phyloP scores from a whole-genome alignment of 73 alveolate species.

The Tetrahymena elliotti region DNA sequence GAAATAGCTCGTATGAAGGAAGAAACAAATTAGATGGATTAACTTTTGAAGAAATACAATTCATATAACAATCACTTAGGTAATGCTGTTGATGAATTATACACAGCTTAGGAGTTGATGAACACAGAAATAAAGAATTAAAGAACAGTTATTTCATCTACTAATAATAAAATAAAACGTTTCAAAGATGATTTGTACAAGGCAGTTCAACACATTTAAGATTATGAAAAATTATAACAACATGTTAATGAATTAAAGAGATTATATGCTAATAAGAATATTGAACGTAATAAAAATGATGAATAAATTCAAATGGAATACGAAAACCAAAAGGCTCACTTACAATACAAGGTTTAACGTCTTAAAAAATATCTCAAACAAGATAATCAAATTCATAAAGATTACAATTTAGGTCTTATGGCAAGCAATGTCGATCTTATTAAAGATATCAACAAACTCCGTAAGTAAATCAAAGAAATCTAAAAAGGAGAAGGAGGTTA shows the following conservation, averaged over 20 bases:
- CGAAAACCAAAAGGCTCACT: slow-evolving; percentile 59
- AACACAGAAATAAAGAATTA: slow-evolving; percentile 60
- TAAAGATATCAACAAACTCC: slow-evolving; percentile 65
- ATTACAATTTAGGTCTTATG: slow-evolving; percentile 73
- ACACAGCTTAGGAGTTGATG: slow-evolving; percentile 72
- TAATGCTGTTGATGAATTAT: slow-evolving; percentile 72
- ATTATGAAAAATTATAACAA: slow-evolving; percentile 50
- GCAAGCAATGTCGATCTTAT: slow-evolving; percentile 71
- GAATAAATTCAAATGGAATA: slow-evolving; percentile 61
- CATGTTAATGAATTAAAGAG: slow-evolving; percentile 62
- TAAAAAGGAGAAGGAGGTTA: neutral
- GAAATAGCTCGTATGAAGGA: slow-evolving; percentile 89
- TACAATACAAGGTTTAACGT: slow-evolving; percentile 71
- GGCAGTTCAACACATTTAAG: slow-evolving; percentile 47
- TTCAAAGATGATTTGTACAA: slow-evolving; percentile 42
- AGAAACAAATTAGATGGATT: slow-evolving; percentile 92
- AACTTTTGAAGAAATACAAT: slow-evolving; percentile 79
- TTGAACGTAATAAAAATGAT: slow-evolving; percentile 71
- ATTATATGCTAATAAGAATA: slow-evolving; percentile 2
- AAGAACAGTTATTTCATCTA: slow-evolving; percentile 46
- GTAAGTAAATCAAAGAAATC: slow-evolving; percentile 73
- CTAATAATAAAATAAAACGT: slow-evolving; percentile 39
- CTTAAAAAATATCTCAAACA: slow-evolving; percentile 65
- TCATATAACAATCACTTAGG: slow-evolving; percentile 74
- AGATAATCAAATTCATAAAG: slow-evolving; percentile 73